Base-by-base conservation (phyloP, 202 grass and related monocot species). In the Setaria viridis region DNA sequence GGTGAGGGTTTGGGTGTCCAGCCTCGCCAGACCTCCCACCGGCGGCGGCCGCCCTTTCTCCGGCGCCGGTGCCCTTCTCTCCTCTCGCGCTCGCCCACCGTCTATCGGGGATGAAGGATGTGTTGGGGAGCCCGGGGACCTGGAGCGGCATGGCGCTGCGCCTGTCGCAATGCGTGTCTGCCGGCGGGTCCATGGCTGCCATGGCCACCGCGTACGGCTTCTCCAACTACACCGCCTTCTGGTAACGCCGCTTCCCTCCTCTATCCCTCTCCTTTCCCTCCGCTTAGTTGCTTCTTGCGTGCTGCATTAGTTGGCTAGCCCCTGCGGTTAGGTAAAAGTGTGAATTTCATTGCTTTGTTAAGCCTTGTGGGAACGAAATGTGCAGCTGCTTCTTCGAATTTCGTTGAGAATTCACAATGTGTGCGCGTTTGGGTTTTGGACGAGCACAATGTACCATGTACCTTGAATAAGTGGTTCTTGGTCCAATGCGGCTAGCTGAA, bases 141-240 rank as follows among this genome's bases (percentile, higher is more conserved):
- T 95, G 93, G 88, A 95, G 84, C 7, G 88, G 93, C 46, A 71
- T 95, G 87, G 78, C 82, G 77, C 85, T 95, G 80, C 85, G 93
- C 60, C 69, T 81, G 67, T 89, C 85, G 68, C 93, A 95, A 69
- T 93, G 88, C 55, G 77, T 87, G 20, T 91, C 86, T 60, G 88
- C 93, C 32, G 73, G 67, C 66, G 93, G 88, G 12, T 93, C 93
- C 21, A 47, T 87, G 71, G 84, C 25, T 34, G 35, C 87, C 32
- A 87, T 95, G 93, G 72, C 47, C 58, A 89, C 88, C 14, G 90
- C 83, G 13, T 87, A 79, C 51, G 77, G 86, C 46, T 93, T 83
- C 78, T 89, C 91, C 67, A 95, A 95, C 77, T 95, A 95, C 83
- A 95, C 82, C 17, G 91, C 93, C 20, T 95, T 91, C 75, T 90